phyloP scores from a whole-genome alignment of 352 stramenopile genomes.

The Phytophthora palmivora region DNA sequence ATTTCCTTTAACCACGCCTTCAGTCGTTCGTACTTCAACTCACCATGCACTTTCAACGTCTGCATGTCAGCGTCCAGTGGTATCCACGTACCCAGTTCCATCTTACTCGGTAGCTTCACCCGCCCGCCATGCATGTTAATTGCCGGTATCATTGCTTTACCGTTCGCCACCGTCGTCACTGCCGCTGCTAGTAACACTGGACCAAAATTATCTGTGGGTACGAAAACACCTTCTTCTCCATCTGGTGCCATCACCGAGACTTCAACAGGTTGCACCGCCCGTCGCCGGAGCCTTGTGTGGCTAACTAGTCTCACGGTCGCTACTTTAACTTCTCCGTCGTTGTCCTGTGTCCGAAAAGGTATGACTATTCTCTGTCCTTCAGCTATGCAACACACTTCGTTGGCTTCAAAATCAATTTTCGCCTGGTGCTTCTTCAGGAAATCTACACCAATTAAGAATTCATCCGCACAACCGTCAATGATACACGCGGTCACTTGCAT shows the following conservation, averaged over 20 bases:
- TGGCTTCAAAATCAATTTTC: no score
- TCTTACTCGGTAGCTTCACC: conserved; percentile 7
- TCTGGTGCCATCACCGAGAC: neutral
- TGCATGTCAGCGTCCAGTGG: conserved; percentile 15
- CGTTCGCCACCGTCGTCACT: neutral
- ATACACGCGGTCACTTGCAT: no score
- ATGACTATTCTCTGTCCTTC: no score
- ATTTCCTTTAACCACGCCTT: neutral
- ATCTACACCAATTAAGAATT: no score
- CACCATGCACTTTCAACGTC: conserved; percentile 6
- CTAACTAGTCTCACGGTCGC: no score
- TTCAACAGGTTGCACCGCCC: neutral
- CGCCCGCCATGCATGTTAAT: neutral
- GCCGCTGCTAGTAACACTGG: neutral
- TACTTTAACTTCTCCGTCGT: no score
- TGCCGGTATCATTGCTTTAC: neutral
- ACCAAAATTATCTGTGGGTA: neutral
- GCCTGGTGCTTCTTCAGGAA: no score
- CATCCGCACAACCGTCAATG: no score
- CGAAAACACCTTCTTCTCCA: neutral
- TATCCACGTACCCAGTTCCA: conserved; percentile 23
- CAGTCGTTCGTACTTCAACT: neutral
- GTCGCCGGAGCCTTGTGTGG: no score
- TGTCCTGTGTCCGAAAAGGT: no score
- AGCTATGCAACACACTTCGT: no score